Percentiles rank a stretch among this genome's conserved stretches.
phyloP scores from a whole-genome alignment of 352 stramenopile genomes.

The Pythium periplocum region DNA sequence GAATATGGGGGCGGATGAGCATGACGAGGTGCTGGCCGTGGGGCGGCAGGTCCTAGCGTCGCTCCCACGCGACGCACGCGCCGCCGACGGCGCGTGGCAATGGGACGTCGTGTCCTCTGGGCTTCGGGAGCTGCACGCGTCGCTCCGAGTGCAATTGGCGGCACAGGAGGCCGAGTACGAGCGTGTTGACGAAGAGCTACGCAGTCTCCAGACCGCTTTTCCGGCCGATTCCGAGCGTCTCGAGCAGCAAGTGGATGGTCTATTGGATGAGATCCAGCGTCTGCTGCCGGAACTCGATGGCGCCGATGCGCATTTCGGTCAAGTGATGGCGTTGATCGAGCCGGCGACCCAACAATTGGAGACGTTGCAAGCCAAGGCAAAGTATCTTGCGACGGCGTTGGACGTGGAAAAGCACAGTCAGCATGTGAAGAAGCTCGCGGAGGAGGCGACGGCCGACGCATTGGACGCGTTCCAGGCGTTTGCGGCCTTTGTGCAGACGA shows the following conservation, averaged over 20 bases:
- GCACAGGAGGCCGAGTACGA: constrained; percentile 8
- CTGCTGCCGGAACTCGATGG: constrained; percentile 18
- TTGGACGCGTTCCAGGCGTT: constrained; percentile 41
- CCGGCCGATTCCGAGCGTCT: background rate
- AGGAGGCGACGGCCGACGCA: constrained; percentile 34
- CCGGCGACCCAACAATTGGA: constrained; percentile 27
- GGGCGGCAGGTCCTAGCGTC: constrained; percentile 6
- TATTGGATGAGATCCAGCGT: constrained; percentile 2
- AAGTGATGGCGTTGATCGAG: constrained; percentile 32
- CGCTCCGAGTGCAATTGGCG: constrained; percentile 9
- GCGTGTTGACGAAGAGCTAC: constrained; percentile 2
- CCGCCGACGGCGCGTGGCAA: constrained; percentile 6
- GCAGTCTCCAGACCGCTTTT: background rate
- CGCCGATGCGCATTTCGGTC: constrained; percentile 41
- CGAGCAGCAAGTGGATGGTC: background rate
- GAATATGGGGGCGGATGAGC: no score
- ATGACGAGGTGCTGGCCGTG: background rate
- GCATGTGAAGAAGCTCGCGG: constrained; percentile 18
- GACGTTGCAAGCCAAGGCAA: constrained; percentile 30
- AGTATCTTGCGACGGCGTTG: constrained; percentile 39
- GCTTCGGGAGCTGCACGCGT: constrained; percentile 13
- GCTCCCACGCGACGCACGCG: constrained; percentile 1
- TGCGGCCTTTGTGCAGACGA: constrained; percentile 24
- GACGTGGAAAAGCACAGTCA: constrained; percentile 54
- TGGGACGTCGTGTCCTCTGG: constrained; percentile 10